These are phyloP conservation scores for Ophiostoma himal-ulmi DNA, from an alignment of 2,329 filamentous ascomycete species.

Conservation along the genomic window DNA sequence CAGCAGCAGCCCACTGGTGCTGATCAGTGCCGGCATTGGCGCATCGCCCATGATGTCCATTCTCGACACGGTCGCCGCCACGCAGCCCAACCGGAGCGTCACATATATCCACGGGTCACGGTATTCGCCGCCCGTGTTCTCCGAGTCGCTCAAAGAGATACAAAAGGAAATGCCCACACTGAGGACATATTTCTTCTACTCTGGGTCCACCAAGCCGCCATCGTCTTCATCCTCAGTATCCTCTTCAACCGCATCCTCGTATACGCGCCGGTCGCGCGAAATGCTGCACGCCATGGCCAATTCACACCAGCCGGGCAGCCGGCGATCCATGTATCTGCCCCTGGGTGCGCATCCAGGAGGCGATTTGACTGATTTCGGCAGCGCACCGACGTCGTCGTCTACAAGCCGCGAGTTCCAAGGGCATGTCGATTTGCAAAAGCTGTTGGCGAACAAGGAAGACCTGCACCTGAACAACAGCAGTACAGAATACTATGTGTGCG, in stretches of 20 bases:
- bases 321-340: not conserved
- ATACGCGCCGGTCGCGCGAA: constrained; percentile 7
- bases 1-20: constrained; percentile 46
- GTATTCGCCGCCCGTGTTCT: constrained; percentile 47
- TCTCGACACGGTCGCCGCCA: constrained; percentile 47
- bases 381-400: constrained; percentile 34
- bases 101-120: constrained; percentile 57
- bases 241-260: constrained; percentile 1
- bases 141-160: constrained; percentile 45
- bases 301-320: not conserved
- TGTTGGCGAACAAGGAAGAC: constrained; percentile 33
- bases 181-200: constrained; percentile 46
- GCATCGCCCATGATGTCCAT: constrained; percentile 57
- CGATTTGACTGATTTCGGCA: constrained; percentile 33
- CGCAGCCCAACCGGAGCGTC: constrained; percentile 43
- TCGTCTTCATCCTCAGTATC: constrained; percentile 16
- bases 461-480: constrained; percentile 43
- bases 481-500: constrained; percentile 51
- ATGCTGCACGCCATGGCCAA: constrained; percentile 20
- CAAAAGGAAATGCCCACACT: constrained; percentile 34
- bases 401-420: constrained; percentile 37
- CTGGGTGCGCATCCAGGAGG: constrained; percentile 10
- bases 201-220: constrained; percentile 29
- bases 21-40: constrained; percentile 58
- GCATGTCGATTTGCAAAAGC: constrained; percentile 43